Evolutionary conservation across 169 alveolate species (phyloP).

Genomic region (Miamiensis avidus): DNA sequence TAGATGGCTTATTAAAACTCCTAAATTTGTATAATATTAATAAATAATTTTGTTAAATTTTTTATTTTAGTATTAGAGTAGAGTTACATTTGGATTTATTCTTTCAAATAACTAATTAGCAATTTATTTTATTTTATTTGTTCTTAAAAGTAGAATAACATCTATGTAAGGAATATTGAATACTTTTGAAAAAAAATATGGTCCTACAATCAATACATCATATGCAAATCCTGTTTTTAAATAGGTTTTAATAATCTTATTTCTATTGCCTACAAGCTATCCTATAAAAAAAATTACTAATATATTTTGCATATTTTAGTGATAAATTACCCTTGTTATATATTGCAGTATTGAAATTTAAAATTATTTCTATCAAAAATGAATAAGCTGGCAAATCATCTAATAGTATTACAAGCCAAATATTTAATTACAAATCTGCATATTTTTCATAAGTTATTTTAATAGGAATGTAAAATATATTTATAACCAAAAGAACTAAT

Average conservation of each 20-base stretch:
- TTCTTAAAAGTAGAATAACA: no score
- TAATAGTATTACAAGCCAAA: no score
- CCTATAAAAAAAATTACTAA: no score
- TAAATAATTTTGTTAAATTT: no score
- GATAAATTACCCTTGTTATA: no score
- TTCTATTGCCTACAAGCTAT: not conserved
- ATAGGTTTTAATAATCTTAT: no score
- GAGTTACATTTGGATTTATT: not conserved
- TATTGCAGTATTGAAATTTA: not conserved
- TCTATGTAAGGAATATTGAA: not conserved
- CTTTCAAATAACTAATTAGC: not conserved
- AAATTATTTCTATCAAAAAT: not conserved
- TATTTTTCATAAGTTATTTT: not conserved
- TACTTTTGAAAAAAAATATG: not conserved
- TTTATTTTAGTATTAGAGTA: no score
- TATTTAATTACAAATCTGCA: not conserved
- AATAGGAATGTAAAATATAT: not conserved
- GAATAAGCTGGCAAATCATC: not conserved
- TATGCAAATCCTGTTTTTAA: not conserved
- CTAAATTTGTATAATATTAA: not conserved
- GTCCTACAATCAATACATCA: not conserved
- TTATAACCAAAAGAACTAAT: no score
- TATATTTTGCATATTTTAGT: no score
- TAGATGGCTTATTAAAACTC: not conserved
- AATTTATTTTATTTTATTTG: not conserved